Evolutionary conservation across 805 yeast genomes (phyloP), one percentile per base, ranked within the genome.

Genomic region (Metschnikowia similis): DNA sequence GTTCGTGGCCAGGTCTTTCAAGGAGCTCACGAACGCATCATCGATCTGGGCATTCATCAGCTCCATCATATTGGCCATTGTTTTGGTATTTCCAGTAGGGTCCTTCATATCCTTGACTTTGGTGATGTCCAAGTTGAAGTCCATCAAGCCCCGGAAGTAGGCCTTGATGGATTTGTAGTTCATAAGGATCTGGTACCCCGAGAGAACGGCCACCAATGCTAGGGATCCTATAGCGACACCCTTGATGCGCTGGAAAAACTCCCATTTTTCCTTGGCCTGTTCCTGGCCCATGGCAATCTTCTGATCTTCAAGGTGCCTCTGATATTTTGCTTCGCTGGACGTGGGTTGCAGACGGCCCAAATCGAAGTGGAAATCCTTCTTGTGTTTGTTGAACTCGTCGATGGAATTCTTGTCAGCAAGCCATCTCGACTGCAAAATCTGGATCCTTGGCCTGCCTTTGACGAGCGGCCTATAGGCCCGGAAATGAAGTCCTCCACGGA

Each of bases 211-310:
- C 11, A 66, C 65, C 5, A 82, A 55, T 1, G 72, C 63, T 6
- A 64, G 50, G 0, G 72, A 27, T 3, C 86, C 85, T 13, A 69
- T 57, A 0, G 68, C 66, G 3, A 73, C 57, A 0, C 80, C 82
- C 54, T 76, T 75, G 45, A 75, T 51, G 46, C 76, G 67, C 57
- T 77, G 78, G 35, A 63, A 64, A 47, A 67, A 55, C 57, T 79
- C 82, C 52, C 65, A 68, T 26, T 69, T 54, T 50, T 60, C 56
- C 26, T 63, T 49, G 26, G 64, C 55, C 39, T 58, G 66, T 41
- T 63, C 64, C 38, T 67, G 71, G 16, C 62, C 56, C 27, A 47
- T 36, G 42, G 60, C 56, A 47, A 45, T 57, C 39, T 64, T 70
- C 48, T 67, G 56, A 37, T 67, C 67, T 9, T 72, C 59, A 31